Conservation (phyloP, 768 basidiomycete species). For the Suillus placidus region DNA sequence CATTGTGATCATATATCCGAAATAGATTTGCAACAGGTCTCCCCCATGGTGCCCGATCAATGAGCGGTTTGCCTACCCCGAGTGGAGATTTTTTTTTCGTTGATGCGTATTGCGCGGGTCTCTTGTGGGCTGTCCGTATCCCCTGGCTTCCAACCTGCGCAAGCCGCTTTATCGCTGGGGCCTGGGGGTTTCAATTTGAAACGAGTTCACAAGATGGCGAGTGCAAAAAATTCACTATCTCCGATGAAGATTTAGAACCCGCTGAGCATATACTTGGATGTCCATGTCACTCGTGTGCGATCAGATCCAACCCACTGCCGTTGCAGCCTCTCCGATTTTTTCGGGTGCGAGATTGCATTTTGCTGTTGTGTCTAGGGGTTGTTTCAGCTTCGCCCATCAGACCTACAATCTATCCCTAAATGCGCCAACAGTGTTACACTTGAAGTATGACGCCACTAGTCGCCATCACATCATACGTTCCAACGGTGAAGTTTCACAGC, state of each 20-base stretch:
- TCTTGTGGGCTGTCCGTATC: background rate
- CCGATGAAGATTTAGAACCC: background rate
- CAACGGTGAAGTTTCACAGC: background rate
- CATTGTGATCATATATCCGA: constrained; percentile 6
- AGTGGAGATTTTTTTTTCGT: background rate
- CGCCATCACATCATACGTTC: constrained; percentile 3
- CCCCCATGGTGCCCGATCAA: background rate
- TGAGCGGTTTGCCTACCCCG: background rate
- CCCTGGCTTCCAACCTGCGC: too few species aligned
- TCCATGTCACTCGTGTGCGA: background rate
- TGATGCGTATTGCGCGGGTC: background rate
- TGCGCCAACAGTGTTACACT: background rate
- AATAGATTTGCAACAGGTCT: background rate
- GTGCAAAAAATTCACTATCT: background rate
- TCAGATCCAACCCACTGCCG: background rate
- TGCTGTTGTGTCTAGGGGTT: too few species aligned
- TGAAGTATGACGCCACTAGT: background rate
- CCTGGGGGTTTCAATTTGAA: background rate
- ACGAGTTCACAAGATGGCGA: background rate
- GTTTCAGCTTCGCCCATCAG: background rate
- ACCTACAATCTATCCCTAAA: background rate
- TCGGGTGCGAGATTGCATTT: background rate
- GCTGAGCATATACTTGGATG: background rate
- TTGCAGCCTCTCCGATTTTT: background rate
- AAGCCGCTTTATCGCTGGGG: background rate